A percentile compares a stretch with the other conserved stretches of the same genome.
phyloP scores from a whole-genome alignment of 2,329 filamentous ascomycete species.

The Ophiobolus disseminans region DNA sequence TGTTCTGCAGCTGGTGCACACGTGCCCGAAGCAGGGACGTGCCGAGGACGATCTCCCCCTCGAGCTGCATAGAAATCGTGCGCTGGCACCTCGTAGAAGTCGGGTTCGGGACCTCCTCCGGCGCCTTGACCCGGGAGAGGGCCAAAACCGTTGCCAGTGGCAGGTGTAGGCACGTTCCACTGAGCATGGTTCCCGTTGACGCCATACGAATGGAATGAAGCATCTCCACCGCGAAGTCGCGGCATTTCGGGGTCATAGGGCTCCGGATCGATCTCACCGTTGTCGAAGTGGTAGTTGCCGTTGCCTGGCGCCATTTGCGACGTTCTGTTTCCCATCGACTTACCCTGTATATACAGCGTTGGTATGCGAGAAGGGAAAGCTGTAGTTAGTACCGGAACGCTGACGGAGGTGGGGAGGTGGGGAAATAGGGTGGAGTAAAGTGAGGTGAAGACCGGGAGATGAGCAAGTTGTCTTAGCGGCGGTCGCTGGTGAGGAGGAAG shows the following conservation, averaged over 20 bases:
- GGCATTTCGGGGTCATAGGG: not conserved
- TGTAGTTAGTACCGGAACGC: no score
- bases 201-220: not conserved
- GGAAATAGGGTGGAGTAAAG: slow-evolving; percentile 1
- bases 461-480: slow-evolving; percentile 1
- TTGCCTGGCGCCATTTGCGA: not conserved
- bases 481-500: slow-evolving; percentile 14
- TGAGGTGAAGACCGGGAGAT: not conserved
- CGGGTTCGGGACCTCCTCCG: not conserved
- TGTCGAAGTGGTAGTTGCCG: not conserved
- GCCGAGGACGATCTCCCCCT: not conserved
- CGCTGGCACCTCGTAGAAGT: slow-evolving; percentile 10
- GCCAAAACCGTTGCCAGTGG: not conserved
- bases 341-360: not conserved
- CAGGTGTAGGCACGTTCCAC: not conserved
- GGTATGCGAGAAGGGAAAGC: not conserved
- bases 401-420: not conserved
- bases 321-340: slow-evolving; percentile 5
- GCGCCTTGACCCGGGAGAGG: not conserved
- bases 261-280: not conserved
- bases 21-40: no score
- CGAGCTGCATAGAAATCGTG: not conserved
- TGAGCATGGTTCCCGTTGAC: not conserved
- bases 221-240: slow-evolving; percentile 8
- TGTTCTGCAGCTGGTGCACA: not conserved